Evolutionary conservation across 2,329 filamentous ascomycete genomes (phyloP), one percentile per base, ranked within the genome.

Genomic region (Cladobotryum mycophilum): DNA sequence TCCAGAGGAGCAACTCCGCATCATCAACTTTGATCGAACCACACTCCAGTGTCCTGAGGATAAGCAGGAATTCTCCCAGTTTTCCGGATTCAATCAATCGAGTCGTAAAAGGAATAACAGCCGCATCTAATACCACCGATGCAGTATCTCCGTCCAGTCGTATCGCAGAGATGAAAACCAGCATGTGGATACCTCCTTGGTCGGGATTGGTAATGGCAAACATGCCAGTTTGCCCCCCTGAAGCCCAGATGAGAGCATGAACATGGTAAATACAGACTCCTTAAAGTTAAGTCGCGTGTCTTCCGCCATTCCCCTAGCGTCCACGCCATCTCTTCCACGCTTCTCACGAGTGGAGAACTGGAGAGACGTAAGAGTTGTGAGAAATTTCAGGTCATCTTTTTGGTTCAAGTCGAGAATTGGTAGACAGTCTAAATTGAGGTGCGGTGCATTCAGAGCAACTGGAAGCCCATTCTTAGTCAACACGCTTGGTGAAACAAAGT

Each of bases 1-100:
- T 76, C 76, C 75, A 79, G 9, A 76, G 63, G 1, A 76, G 63
- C 3, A 89, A 67, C 36, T 86, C 85, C n/a, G 71, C 76, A 11
- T 80, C 78, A 25, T 75, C 64, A 4, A 76, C 69, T 17, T 72
- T 63, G 9, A 76, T 63, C 11, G 60, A 65, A 55, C 65, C 65
- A 48, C 68, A 64, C 42, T 71, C 64, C 0, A 73, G 59, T 9
- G 62, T 60, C 13, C 64, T 61, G 1, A 72, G 53, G 2, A 71
- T 36, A 3, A 70, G 54, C 3, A 76, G 60, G 55, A 76, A 75
- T 1, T 60, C 53, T 15, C 68, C 61, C 14, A 76, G 55, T 41
- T 61, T 56, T 1, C 56, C 55, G 1, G 61, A 65, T 11, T 56
- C 38, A 7, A 75, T 51, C 3, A 72, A 53, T 0, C 64, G 55